phyloP scores from a whole-genome alignment of 768 basidiomycete species.

The Tubosaeta brunneosetosa region DNA sequence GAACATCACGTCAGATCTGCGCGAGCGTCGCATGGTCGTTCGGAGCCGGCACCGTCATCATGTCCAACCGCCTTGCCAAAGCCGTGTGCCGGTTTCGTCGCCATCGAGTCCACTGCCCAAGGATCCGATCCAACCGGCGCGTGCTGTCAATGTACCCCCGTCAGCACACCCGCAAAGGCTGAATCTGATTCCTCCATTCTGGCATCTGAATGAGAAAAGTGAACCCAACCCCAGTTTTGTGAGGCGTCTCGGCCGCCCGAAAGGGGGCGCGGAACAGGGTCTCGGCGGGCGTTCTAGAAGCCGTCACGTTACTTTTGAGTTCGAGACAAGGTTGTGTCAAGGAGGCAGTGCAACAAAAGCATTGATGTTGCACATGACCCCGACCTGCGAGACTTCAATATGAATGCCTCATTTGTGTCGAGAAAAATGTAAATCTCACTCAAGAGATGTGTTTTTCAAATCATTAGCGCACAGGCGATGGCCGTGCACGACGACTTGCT shows the following conservation, averaged over 20 bases:
- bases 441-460: slow-evolving; percentile 5
- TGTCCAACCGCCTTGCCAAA: not conserved
- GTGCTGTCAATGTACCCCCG: not conserved
- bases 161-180: not conserved
- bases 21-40: not conserved
- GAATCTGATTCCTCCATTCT: not conserved
- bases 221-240: not conserved
- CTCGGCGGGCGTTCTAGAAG: not conserved
- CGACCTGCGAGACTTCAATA: not conserved
- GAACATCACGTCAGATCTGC: not conserved
- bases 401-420: not conserved
- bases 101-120: not conserved
- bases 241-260: not conserved
- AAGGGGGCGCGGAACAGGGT: not conserved
- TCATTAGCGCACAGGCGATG: not conserved
- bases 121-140: not conserved
- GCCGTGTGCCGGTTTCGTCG: not conserved
- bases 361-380: not conserved
- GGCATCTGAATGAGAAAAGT: not conserved
- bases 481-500: too few relatives aligned
- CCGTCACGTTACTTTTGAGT: not conserved
- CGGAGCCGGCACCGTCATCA: not conserved
- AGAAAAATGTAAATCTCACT: not conserved
- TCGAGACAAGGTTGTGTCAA: not conserved
- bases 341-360: not conserved